A percentile compares a stretch with the other conserved stretches of the same genome.
phyloP scores from a whole-genome alignment of 106 monocot species.

The Allium cepa region DNA sequence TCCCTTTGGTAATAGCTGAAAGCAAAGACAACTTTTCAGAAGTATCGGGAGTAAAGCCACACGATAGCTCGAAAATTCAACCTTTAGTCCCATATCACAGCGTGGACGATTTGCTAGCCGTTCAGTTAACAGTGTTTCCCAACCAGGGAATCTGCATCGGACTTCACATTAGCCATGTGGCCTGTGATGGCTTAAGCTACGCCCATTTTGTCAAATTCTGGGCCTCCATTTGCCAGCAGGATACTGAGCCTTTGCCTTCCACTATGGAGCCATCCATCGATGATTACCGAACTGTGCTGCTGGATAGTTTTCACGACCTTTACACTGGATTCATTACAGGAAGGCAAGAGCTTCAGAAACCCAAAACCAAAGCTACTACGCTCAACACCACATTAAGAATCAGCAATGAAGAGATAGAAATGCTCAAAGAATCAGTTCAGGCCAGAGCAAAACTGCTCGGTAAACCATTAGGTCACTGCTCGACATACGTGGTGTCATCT shows the following conservation, averaged over 20 bases:
- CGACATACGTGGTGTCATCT: constrained; percentile 17
- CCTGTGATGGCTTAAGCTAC: constrained; percentile 20
- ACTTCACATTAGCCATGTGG: constrained; percentile 7
- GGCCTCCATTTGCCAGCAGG: not conserved
- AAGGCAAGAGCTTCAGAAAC: not conserved
- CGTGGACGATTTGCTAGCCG: not conserved
- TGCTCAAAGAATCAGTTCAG: not conserved
- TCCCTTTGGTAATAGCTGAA: not conserved
- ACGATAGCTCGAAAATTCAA: not conserved
- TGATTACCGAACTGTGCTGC: not conserved
- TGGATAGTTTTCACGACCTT: not conserved
- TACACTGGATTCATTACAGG: not conserved
- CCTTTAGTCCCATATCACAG: not conserved
- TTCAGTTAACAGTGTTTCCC: constrained; percentile 19
- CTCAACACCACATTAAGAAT: not conserved
- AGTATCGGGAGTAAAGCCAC: not conserved
- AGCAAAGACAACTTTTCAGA: not conserved
- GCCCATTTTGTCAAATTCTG: constrained; percentile 17
- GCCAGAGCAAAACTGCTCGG: not conserved
- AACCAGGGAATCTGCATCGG: constrained; percentile 19
- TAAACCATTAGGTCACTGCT: constrained; percentile 2
- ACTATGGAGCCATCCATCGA: not conserved
- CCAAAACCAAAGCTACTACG: not conserved
- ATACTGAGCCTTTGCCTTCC: not conserved
- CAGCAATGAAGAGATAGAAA: not conserved